phyloP scores from a whole-genome alignment of 106 monocot genomes.

The Acanthochlamys bracteata region DNA sequence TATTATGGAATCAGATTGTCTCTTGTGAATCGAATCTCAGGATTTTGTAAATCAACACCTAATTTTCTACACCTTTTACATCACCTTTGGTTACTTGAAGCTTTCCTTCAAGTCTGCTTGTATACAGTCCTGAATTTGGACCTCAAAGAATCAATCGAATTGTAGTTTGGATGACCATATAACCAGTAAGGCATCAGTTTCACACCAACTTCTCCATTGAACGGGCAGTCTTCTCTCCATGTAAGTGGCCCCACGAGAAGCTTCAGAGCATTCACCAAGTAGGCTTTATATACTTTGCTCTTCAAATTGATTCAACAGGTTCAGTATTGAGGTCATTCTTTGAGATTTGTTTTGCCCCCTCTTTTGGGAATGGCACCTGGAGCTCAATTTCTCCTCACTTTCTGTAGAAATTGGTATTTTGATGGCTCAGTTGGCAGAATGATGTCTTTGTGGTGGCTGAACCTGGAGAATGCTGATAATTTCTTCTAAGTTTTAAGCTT shows the following conservation, averaged over 20 bases:
- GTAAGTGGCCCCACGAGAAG: slow-evolving; percentile 69
- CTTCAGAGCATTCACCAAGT: slow-evolving; percentile 84
- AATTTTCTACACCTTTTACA: slow-evolving; percentile 58
- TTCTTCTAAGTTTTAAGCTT: slow-evolving; percentile 72
- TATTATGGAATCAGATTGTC: slow-evolving; percentile 58
- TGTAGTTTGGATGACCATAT: slow-evolving; percentile 74
- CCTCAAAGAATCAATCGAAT: slow-evolving; percentile 47
- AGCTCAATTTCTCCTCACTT: slow-evolving; percentile 3
- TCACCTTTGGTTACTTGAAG: slow-evolving; percentile 92
- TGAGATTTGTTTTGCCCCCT: not conserved
- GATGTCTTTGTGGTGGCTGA: slow-evolving; percentile 99
- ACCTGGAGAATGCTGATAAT: slow-evolving; percentile 92
- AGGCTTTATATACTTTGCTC: slow-evolving; percentile 82
- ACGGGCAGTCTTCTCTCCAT: slow-evolving; percentile 51
- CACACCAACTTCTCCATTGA: slow-evolving; percentile 59
- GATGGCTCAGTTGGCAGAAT: slow-evolving; percentile 83
- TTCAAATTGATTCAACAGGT: slow-evolving; percentile 95
- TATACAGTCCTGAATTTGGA: slow-evolving; percentile 73
- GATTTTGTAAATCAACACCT: slow-evolving; percentile 39
- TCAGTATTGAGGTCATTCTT: slow-evolving; percentile 70
- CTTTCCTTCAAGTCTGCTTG: slow-evolving; percentile 87
- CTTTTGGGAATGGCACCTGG: not conserved
- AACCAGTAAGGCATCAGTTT: slow-evolving; percentile 28
- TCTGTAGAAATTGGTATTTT: not conserved
- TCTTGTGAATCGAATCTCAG: slow-evolving; percentile 30